Conservation (phyloP, 352 stramenopile species). For the Phytophthora uliginosa region DNA sequence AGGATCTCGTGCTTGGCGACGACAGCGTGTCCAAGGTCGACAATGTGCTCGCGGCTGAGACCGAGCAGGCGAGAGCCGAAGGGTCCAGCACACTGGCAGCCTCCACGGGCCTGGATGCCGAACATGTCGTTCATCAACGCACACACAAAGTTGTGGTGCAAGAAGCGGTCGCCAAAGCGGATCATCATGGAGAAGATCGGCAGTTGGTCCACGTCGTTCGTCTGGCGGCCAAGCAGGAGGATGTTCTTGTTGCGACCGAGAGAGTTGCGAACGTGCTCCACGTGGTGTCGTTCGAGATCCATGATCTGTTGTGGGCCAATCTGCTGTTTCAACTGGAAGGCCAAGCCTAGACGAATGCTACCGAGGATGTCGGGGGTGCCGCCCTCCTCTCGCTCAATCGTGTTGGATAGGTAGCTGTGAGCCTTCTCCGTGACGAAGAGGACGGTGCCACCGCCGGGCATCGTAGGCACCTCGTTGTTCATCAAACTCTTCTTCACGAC, state of each 20-base stretch:
- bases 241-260: slow-evolving; percentile 73
- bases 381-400: slow-evolving; percentile 93
- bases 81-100: slow-evolving; percentile 92
- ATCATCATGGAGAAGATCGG: slow-evolving; percentile 97
- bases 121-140: slow-evolving; percentile 98
- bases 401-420: slow-evolving; percentile 83
- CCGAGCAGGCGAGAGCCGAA: slow-evolving; percentile 95
- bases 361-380: slow-evolving; percentile 97
- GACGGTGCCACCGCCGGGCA: slow-evolving; percentile 58
- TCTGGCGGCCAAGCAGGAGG: slow-evolving; percentile 89
- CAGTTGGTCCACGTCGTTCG: slow-evolving; percentile 63
- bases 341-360: slow-evolving; percentile 93
- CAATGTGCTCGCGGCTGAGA: slow-evolving; percentile 73
- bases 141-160: slow-evolving; percentile 99
- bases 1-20: slow-evolving; percentile 94
- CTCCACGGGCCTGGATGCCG: slow-evolving; percentile 86
- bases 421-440: slow-evolving; percentile 69
- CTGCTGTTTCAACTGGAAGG: slow-evolving; percentile 91
- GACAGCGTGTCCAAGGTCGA: slow-evolving; percentile 86
- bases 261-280: slow-evolving; percentile 45
- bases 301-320: slow-evolving; percentile 66
- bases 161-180: slow-evolving; percentile 84
- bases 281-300: slow-evolving; percentile 53
- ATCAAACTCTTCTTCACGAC: slow-evolving; percentile 95
- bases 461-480: slow-evolving; percentile 63